Evolutionary conservation across 805 yeast species (phyloP).

Genomic region (Wickerhamiella bombiphila): DNA sequence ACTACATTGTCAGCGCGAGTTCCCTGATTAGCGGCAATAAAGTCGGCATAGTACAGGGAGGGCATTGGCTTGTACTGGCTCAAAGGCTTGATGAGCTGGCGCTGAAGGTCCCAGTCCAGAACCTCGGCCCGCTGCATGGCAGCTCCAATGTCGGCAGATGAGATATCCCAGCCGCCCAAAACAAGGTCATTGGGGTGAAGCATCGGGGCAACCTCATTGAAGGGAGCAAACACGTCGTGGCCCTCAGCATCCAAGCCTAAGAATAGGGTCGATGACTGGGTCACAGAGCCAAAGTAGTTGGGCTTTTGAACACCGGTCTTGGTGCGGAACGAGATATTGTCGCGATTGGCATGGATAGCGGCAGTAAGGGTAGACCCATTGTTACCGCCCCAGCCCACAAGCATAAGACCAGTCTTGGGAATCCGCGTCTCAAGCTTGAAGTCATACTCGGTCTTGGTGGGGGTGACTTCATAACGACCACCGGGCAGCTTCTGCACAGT

Average conservation of each 20-base stretch:
- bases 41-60: constrained; percentile 88
- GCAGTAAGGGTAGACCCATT: constrained; percentile 87
- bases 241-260: constrained; percentile 74
- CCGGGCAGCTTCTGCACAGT: constrained; percentile 37
- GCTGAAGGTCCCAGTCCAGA: constrained; percentile 71
- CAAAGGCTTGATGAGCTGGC: constrained; percentile 53
- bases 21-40: constrained; percentile 87
- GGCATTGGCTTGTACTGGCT: constrained; percentile 53
- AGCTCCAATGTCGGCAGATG: constrained; percentile 48
- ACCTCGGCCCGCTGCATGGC: constrained; percentile 82
- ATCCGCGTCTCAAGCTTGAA: constrained; percentile 71
- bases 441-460: constrained; percentile 57
- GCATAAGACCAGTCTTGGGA: constrained; percentile 76
- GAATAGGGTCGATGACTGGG: constrained; percentile 82
- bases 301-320: constrained; percentile 64
- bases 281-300: constrained; percentile 87
- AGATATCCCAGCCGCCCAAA: constrained; percentile 92
- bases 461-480: constrained; percentile 51
- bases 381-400: constrained; percentile 94
- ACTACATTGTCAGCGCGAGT: constrained; percentile 81
- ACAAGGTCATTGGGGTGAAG: constrained; percentile 81
- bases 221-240: constrained; percentile 81
- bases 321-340: constrained; percentile 61
- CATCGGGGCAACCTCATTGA: constrained; percentile 78
- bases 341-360: constrained; percentile 71